These are phyloP conservation scores for Lojkania enalia DNA, from an alignment of 2,329 filamentous ascomycete genomes.

Conservation along the genomic window DNA sequence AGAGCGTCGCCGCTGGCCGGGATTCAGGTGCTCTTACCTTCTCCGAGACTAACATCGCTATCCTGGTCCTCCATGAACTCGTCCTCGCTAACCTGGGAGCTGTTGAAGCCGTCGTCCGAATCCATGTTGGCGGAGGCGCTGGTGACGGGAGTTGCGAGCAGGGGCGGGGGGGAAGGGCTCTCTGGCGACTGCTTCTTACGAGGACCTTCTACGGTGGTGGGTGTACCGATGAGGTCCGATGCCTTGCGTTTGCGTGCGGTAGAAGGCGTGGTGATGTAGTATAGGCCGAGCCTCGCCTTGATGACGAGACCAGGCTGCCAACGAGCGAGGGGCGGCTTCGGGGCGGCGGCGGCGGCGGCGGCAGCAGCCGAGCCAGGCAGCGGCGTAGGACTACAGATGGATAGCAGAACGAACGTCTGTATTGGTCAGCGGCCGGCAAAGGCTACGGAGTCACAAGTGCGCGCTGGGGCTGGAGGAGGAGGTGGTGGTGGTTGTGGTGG, in stretches of 20 bases:
- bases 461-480: too few relatives aligned
- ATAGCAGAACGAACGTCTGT: too few relatives aligned
- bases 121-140: conserved; percentile 69
- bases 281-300: conserved; percentile 41
- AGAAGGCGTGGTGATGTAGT: conserved; percentile 43
- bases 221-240: conserved; percentile 36
- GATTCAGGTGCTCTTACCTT: conserved; percentile 46
- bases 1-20: too few relatives aligned
- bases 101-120: conserved; percentile 94
- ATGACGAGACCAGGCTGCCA: conserved; percentile 47
- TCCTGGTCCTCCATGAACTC: conserved; percentile 75
- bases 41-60: conserved; percentile 63
- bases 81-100: conserved; percentile 76
- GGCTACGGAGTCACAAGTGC: too few relatives aligned
- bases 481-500: too few relatives aligned
- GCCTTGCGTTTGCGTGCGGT: conserved; percentile 46
- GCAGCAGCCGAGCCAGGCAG: conserved; percentile 12
- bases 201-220: conserved; percentile 31
- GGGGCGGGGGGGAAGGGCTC: conserved; percentile 16
- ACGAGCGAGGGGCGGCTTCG: conserved; percentile 14
- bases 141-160: conserved; percentile 40
- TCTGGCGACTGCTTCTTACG: conserved; percentile 36
- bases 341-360: conserved; percentile 8
- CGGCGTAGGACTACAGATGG: too few relatives aligned
- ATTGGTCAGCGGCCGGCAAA: too few relatives aligned